Base-by-base conservation (phyloP, 2,329 filamentous ascomycete genomes). In the Botrytis galanthina region DNA sequence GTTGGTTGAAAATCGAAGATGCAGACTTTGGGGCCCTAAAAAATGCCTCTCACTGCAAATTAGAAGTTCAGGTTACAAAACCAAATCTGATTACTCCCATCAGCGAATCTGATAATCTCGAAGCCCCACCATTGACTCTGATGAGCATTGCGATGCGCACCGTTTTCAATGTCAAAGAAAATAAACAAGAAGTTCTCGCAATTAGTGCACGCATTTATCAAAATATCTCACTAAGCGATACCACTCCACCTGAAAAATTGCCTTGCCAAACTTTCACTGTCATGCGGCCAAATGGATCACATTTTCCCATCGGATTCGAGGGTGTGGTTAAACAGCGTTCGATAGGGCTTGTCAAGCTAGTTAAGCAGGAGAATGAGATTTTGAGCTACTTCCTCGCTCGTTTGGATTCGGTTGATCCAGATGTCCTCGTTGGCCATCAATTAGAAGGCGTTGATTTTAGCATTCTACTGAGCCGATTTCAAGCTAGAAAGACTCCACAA, bases 361-460 rank as follows among this genome's bases (percentile, higher is more conserved):
- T 93, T 82, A 96, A 91, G 82, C 93, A 91, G 68, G 96, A 99
- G 81, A 88, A 90, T 46, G 93, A 96, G 74, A 88, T 99, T 51
- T 86, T 99, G 10, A 92, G 91, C 77, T 93, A 95, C 81, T 97
- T 99, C 82, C 84, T 99, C 75, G 95, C 95, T 4, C 91, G 98
- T 78, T 87, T 99, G 57, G 93, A 97, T 79, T 88, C 92, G 44
- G 91, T 93, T 75, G 96, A 99, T 79, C 96, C 96, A 0, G 96
- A 99, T 84, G 94, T 97, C 44, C 88, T 99, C 51, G 87, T 98
- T 77, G 96, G 96, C 20, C 95, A 99, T 82, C 92, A 97, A 79
- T 87, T 99, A n/a, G 96, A 99, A 82, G 96, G 97, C 79, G 94
- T 98, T 6, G 96, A 99, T 81, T 97, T 97, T 81, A 97, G 94